Evolutionary conservation across 83 land plant species (phyloP), one percentile per base, ranked within the genome.

Genomic region (Picea mariana): DNA sequence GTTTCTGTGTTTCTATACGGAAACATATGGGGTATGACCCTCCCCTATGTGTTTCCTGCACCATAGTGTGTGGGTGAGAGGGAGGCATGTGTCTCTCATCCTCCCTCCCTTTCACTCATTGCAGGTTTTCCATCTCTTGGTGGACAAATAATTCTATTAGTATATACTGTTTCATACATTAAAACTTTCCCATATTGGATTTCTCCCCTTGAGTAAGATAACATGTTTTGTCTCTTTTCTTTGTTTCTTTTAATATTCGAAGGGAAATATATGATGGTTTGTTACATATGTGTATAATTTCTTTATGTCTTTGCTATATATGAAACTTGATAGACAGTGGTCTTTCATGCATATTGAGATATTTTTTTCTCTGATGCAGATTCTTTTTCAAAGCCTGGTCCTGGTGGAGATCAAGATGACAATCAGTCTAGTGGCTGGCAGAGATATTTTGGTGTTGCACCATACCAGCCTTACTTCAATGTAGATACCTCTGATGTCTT

Each of bases 401-500:
- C 83, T 20, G 81, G 88, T 82, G 88, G 89, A 72, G 73, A 76
- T 62, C 87, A 90, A 87, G 97, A 87, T 65, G 91, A 86, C 15
- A 61, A 89, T 44, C 90, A 86, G 82, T 77, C 86, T 20, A 61
- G 81, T 79, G 99, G 97, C 58, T 96, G 95, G 98, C 83, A 91
- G 67, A 81, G 92, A 44, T 81, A 83, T 61, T 94, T 98, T 81
- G 84, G 90, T 26, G 85, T 96, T 44, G 83, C 90, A 20, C 82
- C 95, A 9, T 98, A 96, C 88, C 91, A 89, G 83, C 96, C 99
- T 42, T 98, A 98, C 85, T 98, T 98, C 86, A 93, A 98, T 86
- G 97, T 98, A 68, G 99, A 98, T 77, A 98, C 99, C 20, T 80
- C 91, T 58, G 99, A 98, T 85, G 99, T 98, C 9, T 65, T 98